phyloP scores from a whole-genome alignment of 208 protist genomes.

The Acanthamoeba culbertsoni region DNA sequence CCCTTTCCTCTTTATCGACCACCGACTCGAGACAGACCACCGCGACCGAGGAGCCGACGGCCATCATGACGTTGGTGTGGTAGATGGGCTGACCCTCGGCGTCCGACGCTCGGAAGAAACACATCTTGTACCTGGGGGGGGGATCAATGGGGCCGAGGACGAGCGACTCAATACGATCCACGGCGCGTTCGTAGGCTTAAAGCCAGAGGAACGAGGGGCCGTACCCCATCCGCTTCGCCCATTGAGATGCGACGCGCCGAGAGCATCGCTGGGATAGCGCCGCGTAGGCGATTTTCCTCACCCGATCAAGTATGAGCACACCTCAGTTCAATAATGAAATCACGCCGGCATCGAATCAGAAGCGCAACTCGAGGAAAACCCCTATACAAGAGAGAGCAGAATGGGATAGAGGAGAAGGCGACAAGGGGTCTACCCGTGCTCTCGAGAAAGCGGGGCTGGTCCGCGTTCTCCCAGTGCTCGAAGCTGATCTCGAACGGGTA shows the following conservation, averaged over 20 bases:
- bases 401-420: not conserved
- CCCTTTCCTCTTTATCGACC: conserved; percentile 23
- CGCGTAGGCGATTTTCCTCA: conserved; percentile 54
- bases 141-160: not conserved
- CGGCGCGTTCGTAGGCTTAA: too few relatives aligned
- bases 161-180: too few relatives aligned
- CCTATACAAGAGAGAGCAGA: not conserved
- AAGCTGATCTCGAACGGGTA: conserved; percentile 68
- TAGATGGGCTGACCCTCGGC: conserved; percentile 71
- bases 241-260: conserved; percentile 39
- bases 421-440: conserved; percentile 22
- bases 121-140: conserved; percentile 69
- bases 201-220: not conserved
- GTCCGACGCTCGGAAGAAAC: conserved; percentile 70
- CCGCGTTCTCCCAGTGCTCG: conserved; percentile 68
- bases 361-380: not conserved
- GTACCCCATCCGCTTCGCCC: conserved; percentile 60
- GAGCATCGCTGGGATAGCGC: conserved; percentile 57
- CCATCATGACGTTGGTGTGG: conserved; percentile 84
- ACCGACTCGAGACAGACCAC: conserved; percentile 66
- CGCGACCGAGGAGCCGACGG: conserved; percentile 66
- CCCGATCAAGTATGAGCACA: conserved; percentile 35
- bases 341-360: not conserved
- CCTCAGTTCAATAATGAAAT: too few relatives aligned
- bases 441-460: conserved; percentile 63